A percentile compares a stretch with the other conserved stretches of the same genome.
Conservation (phyloP, 345 rosid species). For the Moricandia moricandioides region DNA sequence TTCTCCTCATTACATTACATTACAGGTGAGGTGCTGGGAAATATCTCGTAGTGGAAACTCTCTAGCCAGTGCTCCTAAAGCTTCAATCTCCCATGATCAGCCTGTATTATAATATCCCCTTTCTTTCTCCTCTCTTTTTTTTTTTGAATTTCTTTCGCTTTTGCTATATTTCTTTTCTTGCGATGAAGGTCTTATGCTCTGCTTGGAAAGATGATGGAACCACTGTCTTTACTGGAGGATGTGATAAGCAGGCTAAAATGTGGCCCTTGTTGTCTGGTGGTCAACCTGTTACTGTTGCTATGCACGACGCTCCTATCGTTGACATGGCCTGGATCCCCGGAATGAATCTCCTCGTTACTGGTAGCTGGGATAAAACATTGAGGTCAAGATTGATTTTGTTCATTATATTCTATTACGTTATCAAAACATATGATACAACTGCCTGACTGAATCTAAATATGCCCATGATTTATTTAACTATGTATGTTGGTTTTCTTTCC, state of each 20-base stretch:
- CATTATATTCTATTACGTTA: not conserved
- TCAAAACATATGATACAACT: not conserved
- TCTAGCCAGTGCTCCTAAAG: slow-evolving; percentile 67
- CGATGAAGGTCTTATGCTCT: slow-evolving; percentile 72
- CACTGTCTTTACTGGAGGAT: slow-evolving; percentile 87
- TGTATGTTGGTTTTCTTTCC: slow-evolving; percentile 9
- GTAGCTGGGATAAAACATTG: slow-evolving; percentile 96
- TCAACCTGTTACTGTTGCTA: slow-evolving; percentile 83
- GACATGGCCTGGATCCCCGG: slow-evolving; percentile 93
- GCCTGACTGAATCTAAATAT: not conserved
- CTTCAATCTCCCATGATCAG: slow-evolving; percentile 85
- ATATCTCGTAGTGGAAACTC: slow-evolving; percentile 55
- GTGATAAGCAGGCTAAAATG: slow-evolving; percentile 99
- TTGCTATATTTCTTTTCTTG: not conserved
- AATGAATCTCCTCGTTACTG: slow-evolving; percentile 79
- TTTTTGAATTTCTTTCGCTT: not conserved
- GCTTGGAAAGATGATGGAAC: slow-evolving; percentile 99
- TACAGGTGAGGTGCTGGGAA: slow-evolving; percentile 98
- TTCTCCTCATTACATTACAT: slow-evolving; percentile 8
- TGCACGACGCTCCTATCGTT: slow-evolving; percentile 86
- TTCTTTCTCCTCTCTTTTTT: not conserved
- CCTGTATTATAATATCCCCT: slow-evolving; percentile 58
- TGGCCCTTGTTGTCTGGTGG: slow-evolving; percentile 89
- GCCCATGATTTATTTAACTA: no score
- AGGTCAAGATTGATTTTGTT: slow-evolving; percentile 42